Conservation (phyloP, 139 green algal species). For the Picochlorum sp. region DNA sequence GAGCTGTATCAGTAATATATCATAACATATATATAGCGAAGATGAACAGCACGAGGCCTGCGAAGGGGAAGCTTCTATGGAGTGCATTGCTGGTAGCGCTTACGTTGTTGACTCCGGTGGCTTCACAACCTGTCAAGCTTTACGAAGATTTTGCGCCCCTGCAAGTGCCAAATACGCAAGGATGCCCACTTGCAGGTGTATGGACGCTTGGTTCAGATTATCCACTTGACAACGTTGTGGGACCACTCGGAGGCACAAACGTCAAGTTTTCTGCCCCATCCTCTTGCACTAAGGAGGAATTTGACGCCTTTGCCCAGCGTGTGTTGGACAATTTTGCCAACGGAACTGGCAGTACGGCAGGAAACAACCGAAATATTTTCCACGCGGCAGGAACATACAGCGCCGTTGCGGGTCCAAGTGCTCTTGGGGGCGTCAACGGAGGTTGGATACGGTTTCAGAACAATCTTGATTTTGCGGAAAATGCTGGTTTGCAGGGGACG, state of each 20-base stretch:
- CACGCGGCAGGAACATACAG: not conserved
- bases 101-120: not conserved
- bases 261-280: not conserved
- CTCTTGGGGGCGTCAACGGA: not conserved
- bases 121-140: not conserved
- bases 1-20: too few relatives aligned
- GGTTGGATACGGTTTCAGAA: not conserved
- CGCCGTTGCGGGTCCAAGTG: not conserved
- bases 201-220: not conserved
- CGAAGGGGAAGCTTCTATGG: too few relatives aligned
- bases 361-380: not conserved
- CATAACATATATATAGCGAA: too few relatives aligned
- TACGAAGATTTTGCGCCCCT: not conserved
- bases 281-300: not conserved
- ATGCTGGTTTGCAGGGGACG: not conserved
- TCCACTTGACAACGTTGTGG: not conserved
- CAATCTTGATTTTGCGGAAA: not conserved
- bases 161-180: not conserved
- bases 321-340: not conserved
- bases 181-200: not conserved
- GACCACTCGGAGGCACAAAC: not conserved
- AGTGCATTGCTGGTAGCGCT: not conserved
- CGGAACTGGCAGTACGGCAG: not conserved
- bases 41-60: too few relatives aligned
- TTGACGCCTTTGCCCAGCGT: not conserved